Evolutionary conservation across 1,284 basidiomycete species (phyloP).

Genomic region (Ganoderma lingzhi): DNA sequence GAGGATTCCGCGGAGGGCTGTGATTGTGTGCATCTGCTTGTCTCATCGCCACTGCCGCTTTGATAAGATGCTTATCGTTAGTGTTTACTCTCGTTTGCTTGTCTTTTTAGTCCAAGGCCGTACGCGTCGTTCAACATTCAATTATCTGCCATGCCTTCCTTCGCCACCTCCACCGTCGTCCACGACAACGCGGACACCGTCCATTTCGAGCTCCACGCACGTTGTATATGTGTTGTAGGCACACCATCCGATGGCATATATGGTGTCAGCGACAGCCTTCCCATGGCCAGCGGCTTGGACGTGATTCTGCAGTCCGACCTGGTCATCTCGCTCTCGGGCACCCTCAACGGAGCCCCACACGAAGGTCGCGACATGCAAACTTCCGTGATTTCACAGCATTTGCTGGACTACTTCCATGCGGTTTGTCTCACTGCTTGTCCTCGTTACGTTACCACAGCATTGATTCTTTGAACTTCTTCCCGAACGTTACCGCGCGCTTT

Average conservation of each 20-base stretch:
- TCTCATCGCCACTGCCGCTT: conserved; percentile 30
- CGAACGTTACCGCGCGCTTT: conserved; percentile 13
- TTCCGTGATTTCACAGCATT: conserved; percentile 60
- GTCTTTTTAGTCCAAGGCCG: conserved; percentile 1
- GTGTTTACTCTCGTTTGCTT: conserved; percentile 13
- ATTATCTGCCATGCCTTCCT: conserved; percentile 47
- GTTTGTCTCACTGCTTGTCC: conserved; percentile 45
- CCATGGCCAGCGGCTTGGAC: conserved; percentile 52
- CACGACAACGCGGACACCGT: conserved; percentile 43
- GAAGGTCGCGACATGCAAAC: conserved; percentile 48
- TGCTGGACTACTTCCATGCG: conserved; percentile 58
- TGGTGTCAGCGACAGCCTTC: conserved; percentile 48
- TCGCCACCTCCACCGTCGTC: conserved; percentile 43
- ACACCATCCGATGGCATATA: conserved; percentile 43
- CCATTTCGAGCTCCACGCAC: conserved; percentile 44
- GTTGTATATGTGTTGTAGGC: conserved; percentile 50
- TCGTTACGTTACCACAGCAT: conserved; percentile 6
- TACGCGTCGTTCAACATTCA: conserved; percentile 1
- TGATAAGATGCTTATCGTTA: conserved; percentile 32
- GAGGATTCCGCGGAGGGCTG: conserved; percentile 12
- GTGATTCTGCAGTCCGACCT: conserved; percentile 60
- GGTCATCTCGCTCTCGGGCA: conserved; percentile 60
- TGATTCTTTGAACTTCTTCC: not conserved
- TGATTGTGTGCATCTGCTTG: conserved; percentile 35
- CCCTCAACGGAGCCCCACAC: conserved; percentile 52